Evolutionary conservation across 176 grass and related monocot genomes (phyloP), one percentile per base, ranked within the genome.

Genomic region (Areca catechu): DNA sequence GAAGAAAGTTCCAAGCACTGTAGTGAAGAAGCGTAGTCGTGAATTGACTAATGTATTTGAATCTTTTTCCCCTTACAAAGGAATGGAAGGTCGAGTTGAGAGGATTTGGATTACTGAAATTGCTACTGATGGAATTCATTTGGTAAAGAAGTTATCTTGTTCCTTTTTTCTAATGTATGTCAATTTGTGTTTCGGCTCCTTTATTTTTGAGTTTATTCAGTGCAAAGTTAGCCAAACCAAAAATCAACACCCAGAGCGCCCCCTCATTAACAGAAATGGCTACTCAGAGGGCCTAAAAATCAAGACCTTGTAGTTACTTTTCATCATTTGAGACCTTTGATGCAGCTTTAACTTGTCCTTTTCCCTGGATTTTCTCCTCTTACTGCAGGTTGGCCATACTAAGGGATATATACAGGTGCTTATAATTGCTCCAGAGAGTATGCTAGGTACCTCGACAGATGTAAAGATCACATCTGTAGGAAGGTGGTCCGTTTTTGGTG

Each of bases 351-450:
- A 43, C 34, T 12, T 43, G 34, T 3, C 34, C 9, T 43, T 43
- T 3, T 43, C 12, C 34, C 9, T 43, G 34, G 34, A 65, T 62
- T 75, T 22, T 52, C 54, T 56, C 37, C 64, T 17, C 37, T 17
- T 22, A 73, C 57, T 54, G 55, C 67, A 98, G 93, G 84, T 98
- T 66, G 87, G 93, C 27, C 93, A 98, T 80, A 98, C 93, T 47
- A 88, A 98, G 78, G 87, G 70, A 14, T 98, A 98, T 59, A 88
- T 92, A 58, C 87, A 92, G 66, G 93, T 92, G 48, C 87, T 98
- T 70, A 78, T 98, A 54, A 79, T 88, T 70, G 93, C 87, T 56
- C 80, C 80, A 10, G 93, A 88, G 30, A 80, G 75, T 17, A 75
- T 91, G 74, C 30, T 98, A 60, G 93, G 93, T 71, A 80, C 75